Conservation (phyloP, 345 rosid species). For the Reutealis trisperma region DNA sequence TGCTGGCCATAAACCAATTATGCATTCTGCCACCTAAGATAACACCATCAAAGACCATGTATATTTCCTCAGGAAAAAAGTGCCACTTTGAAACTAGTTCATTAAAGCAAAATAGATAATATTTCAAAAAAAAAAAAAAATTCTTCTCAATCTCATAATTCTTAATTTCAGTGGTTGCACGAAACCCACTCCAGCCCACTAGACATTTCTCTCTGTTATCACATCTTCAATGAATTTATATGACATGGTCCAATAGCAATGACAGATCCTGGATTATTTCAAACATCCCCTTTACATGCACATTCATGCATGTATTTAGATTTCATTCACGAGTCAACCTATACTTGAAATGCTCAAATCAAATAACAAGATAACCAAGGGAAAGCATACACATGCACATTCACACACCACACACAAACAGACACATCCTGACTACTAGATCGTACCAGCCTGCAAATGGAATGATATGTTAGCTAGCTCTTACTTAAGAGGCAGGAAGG, state of each 20-base stretch:
- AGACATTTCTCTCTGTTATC: background rate
- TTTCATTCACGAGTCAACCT: background rate
- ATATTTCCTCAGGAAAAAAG: background rate
- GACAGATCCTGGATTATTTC: background rate
- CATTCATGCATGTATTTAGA: background rate
- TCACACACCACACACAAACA: background rate
- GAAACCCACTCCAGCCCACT: background rate
- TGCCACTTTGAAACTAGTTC: background rate
- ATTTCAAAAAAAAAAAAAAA: background rate
- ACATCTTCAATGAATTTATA: background rate
- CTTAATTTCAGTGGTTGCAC: background rate
- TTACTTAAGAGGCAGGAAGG: background rate
- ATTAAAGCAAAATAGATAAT: background rate
- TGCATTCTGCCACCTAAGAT: background rate
- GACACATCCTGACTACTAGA: background rate
- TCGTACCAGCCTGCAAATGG: background rate
- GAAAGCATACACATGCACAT: background rate
- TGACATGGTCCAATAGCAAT: background rate
- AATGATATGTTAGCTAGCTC: background rate
- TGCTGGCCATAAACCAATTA: slow-evolving; percentile 1
- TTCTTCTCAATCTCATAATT: background rate
- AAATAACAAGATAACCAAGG: background rate
- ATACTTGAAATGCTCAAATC: slow-evolving; percentile 5
- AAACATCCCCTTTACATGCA: background rate
- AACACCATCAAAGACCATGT: background rate